Conservation (phyloP, 345 rosid genomes). For the Adansonia digitata region DNA sequence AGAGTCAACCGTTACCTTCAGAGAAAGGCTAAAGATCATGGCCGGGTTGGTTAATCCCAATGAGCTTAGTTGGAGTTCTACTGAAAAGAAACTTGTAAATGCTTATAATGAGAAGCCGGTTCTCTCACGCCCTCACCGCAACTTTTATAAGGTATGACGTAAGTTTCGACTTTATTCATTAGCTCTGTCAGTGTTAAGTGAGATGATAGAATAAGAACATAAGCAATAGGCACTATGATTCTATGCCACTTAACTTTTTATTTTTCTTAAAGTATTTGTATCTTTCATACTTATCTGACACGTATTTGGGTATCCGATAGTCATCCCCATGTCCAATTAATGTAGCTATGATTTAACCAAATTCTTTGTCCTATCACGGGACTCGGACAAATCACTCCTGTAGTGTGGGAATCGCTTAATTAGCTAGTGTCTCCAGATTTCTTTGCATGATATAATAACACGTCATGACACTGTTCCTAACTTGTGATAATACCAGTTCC, state of each 20-base stretch:
- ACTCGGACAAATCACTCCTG: background rate
- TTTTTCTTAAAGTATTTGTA: too few species aligned
- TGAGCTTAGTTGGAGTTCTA: constrained; percentile 64
- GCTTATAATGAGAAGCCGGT: constrained; percentile 90
- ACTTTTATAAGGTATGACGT: constrained; percentile 47
- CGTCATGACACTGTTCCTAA: too few species aligned
- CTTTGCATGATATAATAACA: background rate
- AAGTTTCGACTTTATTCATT: background rate
- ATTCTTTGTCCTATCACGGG: too few species aligned
- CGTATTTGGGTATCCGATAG: too few species aligned
- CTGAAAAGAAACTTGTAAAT: constrained; percentile 73
- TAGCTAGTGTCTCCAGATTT: background rate
- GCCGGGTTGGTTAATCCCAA: constrained; percentile 83
- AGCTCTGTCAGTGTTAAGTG: background rate
- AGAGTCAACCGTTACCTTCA: constrained; percentile 62
- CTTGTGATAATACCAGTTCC: background rate
- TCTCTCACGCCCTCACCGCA: constrained; percentile 94
- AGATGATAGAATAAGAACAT: background rate
- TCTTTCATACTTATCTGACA: too few species aligned
- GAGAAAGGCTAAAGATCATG: constrained; percentile 87
- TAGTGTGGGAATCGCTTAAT: background rate
- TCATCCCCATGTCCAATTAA: too few species aligned
- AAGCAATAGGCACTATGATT: background rate
- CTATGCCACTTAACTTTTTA: too few species aligned
- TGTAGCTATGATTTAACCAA: too few species aligned